Base-by-base conservation (phyloP, 2,329 filamentous ascomycete genomes). In the Penicillium sp. region DNA sequence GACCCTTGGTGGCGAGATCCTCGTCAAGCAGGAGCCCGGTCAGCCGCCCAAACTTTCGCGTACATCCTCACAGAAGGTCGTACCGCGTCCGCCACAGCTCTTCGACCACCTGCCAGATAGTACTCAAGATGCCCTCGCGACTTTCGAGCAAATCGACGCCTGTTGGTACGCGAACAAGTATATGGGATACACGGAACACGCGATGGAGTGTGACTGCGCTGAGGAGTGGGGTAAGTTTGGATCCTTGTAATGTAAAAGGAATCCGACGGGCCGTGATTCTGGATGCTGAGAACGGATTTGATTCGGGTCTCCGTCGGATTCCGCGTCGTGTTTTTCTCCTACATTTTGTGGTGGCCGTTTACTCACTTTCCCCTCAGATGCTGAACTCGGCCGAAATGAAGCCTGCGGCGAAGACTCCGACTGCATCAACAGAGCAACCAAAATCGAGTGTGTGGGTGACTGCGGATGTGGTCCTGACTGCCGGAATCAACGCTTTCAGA, bases 361-460 rank as follows among this genome's bases (percentile, higher is more conserved):
- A 19, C 24, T 36, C 9, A 23, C 28, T 48, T 68, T 29, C 9
- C 23, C 49, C 49, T 39, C 65, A 85, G 83, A 86, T 69, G 40
- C 78, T 48, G 67, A 75, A 16, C 75, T 76, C 21, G 75, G 76
- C 57, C 74, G 69, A 53, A 99, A 99, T 73, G 76, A 88, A 75
- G 92, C 94, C 46, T 99, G 94, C 73, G 93, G 91, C 62, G 92
- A 97, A 67, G 91, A 97, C 74, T 96, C 92, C 14, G 93, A 97
- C 74, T 99, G 94, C 76, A 99, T 99, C 81, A 99, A 99, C 75
- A 90, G 94, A 67, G 90, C 91, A 54, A 97, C 93, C 54, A 97
- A 97, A 75, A 96, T 97, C 85, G 94, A 99, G 77, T 99, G 94
- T 72, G 83, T 90, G 31, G 86, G 86, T 57, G 89, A 92, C 63